These are phyloP conservation scores for Drosera spatulata DNA, from an alignment of 179 eudicot genomes.

Conservation along the genomic window DNA sequence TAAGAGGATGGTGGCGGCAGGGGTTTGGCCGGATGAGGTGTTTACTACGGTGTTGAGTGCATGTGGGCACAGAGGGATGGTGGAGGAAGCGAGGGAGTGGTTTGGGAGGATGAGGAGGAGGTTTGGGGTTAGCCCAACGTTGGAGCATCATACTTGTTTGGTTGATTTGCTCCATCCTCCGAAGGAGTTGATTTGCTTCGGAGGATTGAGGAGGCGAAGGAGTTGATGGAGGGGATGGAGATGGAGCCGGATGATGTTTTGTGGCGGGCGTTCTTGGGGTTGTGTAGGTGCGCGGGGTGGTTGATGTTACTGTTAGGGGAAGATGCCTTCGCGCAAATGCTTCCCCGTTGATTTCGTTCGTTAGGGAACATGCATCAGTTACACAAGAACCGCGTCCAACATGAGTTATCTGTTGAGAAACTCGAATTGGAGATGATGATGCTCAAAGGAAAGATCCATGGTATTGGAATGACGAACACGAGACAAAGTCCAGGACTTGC, in stretches of 20 bases:
- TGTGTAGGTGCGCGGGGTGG: conserved; percentile 30
- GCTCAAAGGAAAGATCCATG: too few species aligned
- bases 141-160: conserved; percentile 57
- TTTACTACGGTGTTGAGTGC: conserved; percentile 35
- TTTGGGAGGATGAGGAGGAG: conserved; percentile 37
- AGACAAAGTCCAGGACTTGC: too few species aligned
- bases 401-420: too few species aligned
- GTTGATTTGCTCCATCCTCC: conserved; percentile 57
- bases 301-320: conserved; percentile 23
- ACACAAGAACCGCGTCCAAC: too few species aligned
- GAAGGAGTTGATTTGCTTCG: conserved; percentile 63
- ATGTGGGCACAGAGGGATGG: conserved; percentile 43
- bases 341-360: too few species aligned
- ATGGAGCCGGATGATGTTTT: conserved; percentile 37
- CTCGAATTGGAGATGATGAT: too few species aligned
- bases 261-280: conserved; percentile 35
- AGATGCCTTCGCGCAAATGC: conserved; percentile 6
- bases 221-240: conserved; percentile 33
- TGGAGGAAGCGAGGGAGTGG: conserved; percentile 32
- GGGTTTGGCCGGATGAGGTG: conserved; percentile 31
- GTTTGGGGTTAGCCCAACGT: conserved; percentile 25
- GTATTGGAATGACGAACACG: too few species aligned
- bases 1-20: conserved; percentile 19
- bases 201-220: conserved; percentile 35
- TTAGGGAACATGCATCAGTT: too few species aligned